Base-by-base conservation (phyloP, 139 green algal genomes). In the Chlorella vulgaris region DNA sequence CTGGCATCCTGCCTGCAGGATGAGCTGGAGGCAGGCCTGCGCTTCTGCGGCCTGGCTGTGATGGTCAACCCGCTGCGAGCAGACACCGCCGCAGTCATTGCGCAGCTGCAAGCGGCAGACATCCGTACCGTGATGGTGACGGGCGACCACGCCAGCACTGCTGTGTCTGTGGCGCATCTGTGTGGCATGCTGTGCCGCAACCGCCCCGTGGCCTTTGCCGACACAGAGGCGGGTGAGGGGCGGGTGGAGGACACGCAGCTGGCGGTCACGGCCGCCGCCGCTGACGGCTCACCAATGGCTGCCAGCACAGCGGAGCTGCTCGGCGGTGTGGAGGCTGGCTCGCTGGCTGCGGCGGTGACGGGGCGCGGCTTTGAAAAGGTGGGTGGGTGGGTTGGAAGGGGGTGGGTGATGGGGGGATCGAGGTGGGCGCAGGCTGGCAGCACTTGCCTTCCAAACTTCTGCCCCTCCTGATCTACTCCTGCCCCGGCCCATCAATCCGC, bases 51-150 rank as follows among this genome's bases (percentile, higher is more conserved):
- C 22, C 94, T 97, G 86, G 92, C 96, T 3, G 85, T 98, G 43
- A 92, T 98, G 71, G 85, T 93, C 70, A 97, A 94, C 80, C 95
- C 95, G 0, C 86, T 98, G 31, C 95, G 96, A 66, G n/a, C 53
- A 10, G 93, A 97, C 77, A 93, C 83, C 26, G 89, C 91, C 74
- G 84, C 90, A 3, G 87, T 95, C 4, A 85, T 98, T 22, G 42
- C 58, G 1, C 79, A 84, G 71, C 93, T 98, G 69, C 61, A 81
- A 3, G 84, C 88, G 18, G 88, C 86, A 33, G 92, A 86, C 74
- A 96, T 98, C 83, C 91, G 95, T 82, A 90, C 97, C 68, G 89
- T 98, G 8, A 97, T 97, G 94, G 96, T 97, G 85, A 98, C 94
- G 2, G 95, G 94, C 26, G 93, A 98, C 70, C 91, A 94, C 4